These are phyloP conservation scores for Kluyveromyces nonfermentans DNA, from an alignment of 805 yeast species.

Conservation along the genomic window DNA sequence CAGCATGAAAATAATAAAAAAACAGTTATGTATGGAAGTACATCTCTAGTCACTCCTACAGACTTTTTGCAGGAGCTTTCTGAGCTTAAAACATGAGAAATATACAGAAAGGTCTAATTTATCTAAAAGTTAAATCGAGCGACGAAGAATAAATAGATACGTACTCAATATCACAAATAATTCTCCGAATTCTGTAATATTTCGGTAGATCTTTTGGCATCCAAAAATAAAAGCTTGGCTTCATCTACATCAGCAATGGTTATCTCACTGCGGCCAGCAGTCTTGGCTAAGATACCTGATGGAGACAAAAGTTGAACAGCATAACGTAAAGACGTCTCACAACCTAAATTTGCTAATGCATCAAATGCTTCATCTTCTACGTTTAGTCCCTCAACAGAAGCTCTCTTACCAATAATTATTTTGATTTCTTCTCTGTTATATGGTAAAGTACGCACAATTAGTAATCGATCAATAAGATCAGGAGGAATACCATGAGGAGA, in stretches of 20 bases:
- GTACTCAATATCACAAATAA: slow-evolving; percentile 21
- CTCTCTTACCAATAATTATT: slow-evolving; percentile 73
- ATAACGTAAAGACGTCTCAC: slow-evolving; percentile 76
- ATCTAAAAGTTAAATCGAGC: neutral
- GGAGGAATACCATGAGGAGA: slow-evolving; percentile 98
- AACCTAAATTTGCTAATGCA: slow-evolving; percentile 63
- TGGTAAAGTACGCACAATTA: slow-evolving; percentile 88
- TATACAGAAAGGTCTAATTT: neutral
- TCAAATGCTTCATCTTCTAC: slow-evolving; percentile 63
- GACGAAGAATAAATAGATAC: neutral
- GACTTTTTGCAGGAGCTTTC: slow-evolving; percentile 62
- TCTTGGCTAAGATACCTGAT: slow-evolving; percentile 70
- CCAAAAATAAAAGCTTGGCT: slow-evolving; percentile 73
- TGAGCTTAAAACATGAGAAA: slow-evolving; percentile 32
- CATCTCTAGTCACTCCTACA: slow-evolving; percentile 60
- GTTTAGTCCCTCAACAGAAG: slow-evolving; percentile 65
- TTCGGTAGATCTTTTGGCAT: slow-evolving; percentile 70
- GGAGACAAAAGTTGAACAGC: slow-evolving; percentile 88
- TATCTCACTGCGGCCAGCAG: slow-evolving; percentile 63
- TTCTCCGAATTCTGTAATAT: slow-evolving; percentile 38
- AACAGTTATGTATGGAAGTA: slow-evolving; percentile 77
- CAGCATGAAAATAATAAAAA: slow-evolving; percentile 35
- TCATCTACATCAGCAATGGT: slow-evolving; percentile 68
- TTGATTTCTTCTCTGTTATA: slow-evolving; percentile 75
- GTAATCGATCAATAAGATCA: slow-evolving; percentile 82